A percentile compares a stretch with the other conserved stretches of the same genome.
phyloP scores from a whole-genome alignment of 345 rosid genomes.

The Excoecaria agallocha region DNA sequence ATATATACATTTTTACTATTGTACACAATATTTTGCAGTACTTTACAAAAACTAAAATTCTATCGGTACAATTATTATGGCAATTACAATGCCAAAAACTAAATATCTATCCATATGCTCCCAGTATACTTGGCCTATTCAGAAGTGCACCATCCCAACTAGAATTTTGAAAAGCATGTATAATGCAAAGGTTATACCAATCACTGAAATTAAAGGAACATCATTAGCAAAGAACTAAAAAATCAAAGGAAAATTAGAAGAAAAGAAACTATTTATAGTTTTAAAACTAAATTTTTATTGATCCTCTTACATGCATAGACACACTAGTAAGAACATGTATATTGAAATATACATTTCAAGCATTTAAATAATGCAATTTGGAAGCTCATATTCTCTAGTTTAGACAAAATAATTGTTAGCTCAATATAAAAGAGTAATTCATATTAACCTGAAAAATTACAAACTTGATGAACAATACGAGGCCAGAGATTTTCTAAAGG shows the following conservation, averaged over 20 bases:
- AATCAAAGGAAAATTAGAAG: background rate
- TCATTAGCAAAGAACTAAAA: background rate
- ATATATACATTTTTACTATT: too few species aligned
- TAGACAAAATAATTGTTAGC: too few species aligned
- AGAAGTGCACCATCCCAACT: slow-evolving; percentile 88
- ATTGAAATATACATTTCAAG: background rate
- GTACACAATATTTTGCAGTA: too few species aligned
- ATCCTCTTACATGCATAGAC: background rate
- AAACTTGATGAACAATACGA: too few species aligned
- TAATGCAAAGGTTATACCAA: slow-evolving; percentile 93
- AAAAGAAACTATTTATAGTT: background rate
- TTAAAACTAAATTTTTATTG: background rate
- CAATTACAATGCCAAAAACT: too few species aligned
- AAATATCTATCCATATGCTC: too few species aligned
- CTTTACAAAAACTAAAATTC: too few species aligned
- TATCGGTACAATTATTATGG: too few species aligned
- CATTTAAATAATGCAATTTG: background rate
- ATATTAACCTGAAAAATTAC: too few species aligned
- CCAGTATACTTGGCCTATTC: slow-evolving; percentile 79
- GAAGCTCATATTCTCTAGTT: slow-evolving; percentile 3
- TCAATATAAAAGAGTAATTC: too few species aligned
- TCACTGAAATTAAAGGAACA: slow-evolving; percentile 49
- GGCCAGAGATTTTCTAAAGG: too few species aligned
- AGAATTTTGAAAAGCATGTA: slow-evolving; percentile 91
- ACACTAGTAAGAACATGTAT: background rate